Evolutionary conservation across 2,329 filamentous ascomycete genomes (phyloP).

Genomic region (Epichloe elymi): DNA sequence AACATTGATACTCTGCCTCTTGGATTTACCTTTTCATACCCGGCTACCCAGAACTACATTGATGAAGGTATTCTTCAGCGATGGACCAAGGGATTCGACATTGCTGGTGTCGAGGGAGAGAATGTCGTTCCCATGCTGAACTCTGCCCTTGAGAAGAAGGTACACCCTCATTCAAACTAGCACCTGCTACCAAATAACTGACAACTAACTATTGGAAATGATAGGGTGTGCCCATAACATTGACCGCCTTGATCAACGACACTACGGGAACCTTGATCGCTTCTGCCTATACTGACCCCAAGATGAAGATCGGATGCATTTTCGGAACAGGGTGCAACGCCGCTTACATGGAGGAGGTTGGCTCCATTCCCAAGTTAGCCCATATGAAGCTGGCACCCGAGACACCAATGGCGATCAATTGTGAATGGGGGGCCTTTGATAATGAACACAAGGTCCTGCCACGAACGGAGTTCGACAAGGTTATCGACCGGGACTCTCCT

Average conservation of each 20-base stretch:
- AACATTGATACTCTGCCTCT: conserved; percentile 58
- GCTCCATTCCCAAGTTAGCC: conserved; percentile 84
- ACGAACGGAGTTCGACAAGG: conserved; percentile 70
- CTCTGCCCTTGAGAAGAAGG: conserved; percentile 51
- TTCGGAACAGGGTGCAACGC: conserved; percentile 98
- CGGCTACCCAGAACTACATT: conserved; percentile 84
- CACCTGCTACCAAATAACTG: background rate
- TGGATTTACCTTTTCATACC: conserved; percentile 94
- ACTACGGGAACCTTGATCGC: conserved; percentile 95
- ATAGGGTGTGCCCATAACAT: conserved; percentile 78
- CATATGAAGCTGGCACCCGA: conserved; percentile 79
- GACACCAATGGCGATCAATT: conserved; percentile 88
- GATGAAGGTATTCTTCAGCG: conserved; percentile 85
- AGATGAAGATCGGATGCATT: conserved; percentile 93
- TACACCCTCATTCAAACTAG: conserved; percentile 12
- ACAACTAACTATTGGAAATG: background rate
- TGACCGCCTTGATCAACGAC: conserved; percentile 91
- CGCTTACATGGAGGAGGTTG: conserved; percentile 91
- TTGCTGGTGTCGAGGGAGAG: conserved; percentile 76
- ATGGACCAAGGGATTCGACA: conserved; percentile 97
- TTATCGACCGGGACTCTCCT: conserved; percentile 82
- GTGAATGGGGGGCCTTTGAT: conserved; percentile 94
- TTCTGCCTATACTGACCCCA: conserved; percentile 86
- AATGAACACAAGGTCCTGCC: conserved; percentile 85
- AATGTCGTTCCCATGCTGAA: conserved; percentile 87